Evolutionary conservation across 2,329 filamentous ascomycete genomes (phyloP), one percentile per base, ranked within the genome.

Genomic region (Ceratocystis papillata): DNA sequence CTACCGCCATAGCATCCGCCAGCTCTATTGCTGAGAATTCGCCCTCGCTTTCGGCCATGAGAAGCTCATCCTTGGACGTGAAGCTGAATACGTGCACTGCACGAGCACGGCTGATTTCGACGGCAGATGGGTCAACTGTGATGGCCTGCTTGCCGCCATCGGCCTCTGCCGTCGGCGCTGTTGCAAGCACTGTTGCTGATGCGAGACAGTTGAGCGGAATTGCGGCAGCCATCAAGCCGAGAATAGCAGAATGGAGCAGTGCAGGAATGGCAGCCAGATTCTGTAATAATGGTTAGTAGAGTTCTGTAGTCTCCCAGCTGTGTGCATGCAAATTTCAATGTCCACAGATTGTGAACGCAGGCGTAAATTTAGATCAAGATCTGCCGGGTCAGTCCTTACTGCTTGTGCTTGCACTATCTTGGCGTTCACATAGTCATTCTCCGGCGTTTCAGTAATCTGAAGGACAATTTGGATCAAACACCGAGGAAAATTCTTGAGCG

Each of bases 61-160:
- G 76, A 63, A 96, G 77, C 67, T 89, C 85, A 7, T 87, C 83
- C 63, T 84, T 79, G 1, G 86, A 85, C n/a, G 87, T 87, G 73
- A 94, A 96, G 5, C 86, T 87, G 67, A 96, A 80, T n/a, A 88
- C 89, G 73, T 96, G 93, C 25, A 89, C 77, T 4, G 90, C 95
- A 65, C 78, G 80, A 10, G 88, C 86, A 59, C 77, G 76, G 69
- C 84, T 79, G 59, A 86, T 79, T 68, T 88, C 80, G 25, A 82
- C 78, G 5, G 84, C 79, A 3, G 82, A 83, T 5, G 90, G 90
- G 65, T 87, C 81, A 33, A 78, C 75, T 37, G 84, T 74, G 41
- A 85, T 76, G 37, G 37, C 37, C 61, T 75, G 74, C 5, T 28
- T 28, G 10, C 8, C 15, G 62, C 75, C 76, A 37, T 72, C 72